phyloP scores from a whole-genome alignment of 805 yeast genomes.

The Dipodascopsis tothii region DNA sequence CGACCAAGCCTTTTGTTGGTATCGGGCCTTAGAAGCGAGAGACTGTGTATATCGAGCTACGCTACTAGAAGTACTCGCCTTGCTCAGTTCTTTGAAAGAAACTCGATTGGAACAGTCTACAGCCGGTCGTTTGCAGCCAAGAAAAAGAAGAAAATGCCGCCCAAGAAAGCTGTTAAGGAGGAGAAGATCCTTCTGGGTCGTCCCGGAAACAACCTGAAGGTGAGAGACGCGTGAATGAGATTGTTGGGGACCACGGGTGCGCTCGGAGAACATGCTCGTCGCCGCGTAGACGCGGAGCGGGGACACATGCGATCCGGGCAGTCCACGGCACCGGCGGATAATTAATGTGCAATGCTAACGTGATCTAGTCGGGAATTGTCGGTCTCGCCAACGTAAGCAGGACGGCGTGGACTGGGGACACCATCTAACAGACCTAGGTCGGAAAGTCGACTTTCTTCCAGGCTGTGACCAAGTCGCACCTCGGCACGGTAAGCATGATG shows the following conservation, averaged over 20 bases:
- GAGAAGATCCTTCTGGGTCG: conserved; percentile 74
- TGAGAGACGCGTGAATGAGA: no score
- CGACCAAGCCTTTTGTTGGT: no score
- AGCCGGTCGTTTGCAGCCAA: conserved; percentile 14
- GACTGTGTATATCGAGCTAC: no score
- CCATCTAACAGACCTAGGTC: conserved; percentile 36
- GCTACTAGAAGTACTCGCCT: no score
- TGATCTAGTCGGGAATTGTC: conserved; percentile 63
- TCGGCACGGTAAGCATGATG: conserved; percentile 49
- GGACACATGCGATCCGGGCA: no score
- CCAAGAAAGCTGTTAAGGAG: conserved; percentile 63
- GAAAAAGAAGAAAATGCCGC: conserved; percentile 48
- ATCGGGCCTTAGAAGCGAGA: no score
- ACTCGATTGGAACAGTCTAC: no score
- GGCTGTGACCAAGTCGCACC: conserved; percentile 84
- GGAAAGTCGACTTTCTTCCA: conserved; percentile 98
- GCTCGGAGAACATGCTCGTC: background rate
- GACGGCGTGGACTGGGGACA: background rate
- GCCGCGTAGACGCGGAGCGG: no score
- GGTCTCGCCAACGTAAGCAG: conserved; percentile 70
- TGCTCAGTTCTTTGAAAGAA: no score
- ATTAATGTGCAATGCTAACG: no score
- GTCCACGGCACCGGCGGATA: no score
- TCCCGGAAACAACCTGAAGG: conserved; percentile 66
- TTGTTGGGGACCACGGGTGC: background rate